Evolutionary conservation across 345 rosid genomes (phyloP).

Genomic region (Fremontodendron californicum): DNA sequence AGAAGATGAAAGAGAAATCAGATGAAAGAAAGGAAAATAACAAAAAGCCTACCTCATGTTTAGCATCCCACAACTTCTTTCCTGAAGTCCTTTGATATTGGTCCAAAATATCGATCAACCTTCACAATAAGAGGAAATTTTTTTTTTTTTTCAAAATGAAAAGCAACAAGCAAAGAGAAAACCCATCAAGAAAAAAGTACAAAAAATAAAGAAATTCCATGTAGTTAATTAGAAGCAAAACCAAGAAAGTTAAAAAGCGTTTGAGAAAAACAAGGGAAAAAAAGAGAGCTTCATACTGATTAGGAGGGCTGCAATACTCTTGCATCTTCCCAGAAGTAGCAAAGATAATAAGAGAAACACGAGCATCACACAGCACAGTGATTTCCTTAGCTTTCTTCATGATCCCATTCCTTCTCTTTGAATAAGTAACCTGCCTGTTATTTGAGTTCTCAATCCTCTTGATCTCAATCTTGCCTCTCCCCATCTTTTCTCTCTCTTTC

Average conservation of each 20-base stretch:
- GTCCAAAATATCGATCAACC: constrained; percentile 70
- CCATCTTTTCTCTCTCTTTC: neutral
- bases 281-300: constrained; percentile 29
- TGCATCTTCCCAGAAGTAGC: constrained; percentile 64
- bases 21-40: too few relatives aligned
- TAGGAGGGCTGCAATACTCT: constrained; percentile 50
- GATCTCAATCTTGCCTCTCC: too few relatives aligned
- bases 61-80: constrained; percentile 84
- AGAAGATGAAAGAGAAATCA: too few relatives aligned
- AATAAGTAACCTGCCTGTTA: too few relatives aligned
- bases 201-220: neutral
- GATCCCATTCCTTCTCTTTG: too few relatives aligned
- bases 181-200: neutral
- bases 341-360: constrained; percentile 66
- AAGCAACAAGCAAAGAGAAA: too few relatives aligned
- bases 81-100: constrained; percentile 64
- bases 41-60: too few relatives aligned
- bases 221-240: neutral
- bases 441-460: too few relatives aligned
- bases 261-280: neutral
- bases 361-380: constrained; percentile 78
- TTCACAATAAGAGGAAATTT: too few relatives aligned
- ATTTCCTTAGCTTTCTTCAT: too few relatives aligned
- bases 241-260: neutral
- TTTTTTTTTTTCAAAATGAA: too few relatives aligned